phyloP scores from a whole-genome alignment of 1,284 basidiomycete genomes.

The Apiotrichum laibachii region DNA sequence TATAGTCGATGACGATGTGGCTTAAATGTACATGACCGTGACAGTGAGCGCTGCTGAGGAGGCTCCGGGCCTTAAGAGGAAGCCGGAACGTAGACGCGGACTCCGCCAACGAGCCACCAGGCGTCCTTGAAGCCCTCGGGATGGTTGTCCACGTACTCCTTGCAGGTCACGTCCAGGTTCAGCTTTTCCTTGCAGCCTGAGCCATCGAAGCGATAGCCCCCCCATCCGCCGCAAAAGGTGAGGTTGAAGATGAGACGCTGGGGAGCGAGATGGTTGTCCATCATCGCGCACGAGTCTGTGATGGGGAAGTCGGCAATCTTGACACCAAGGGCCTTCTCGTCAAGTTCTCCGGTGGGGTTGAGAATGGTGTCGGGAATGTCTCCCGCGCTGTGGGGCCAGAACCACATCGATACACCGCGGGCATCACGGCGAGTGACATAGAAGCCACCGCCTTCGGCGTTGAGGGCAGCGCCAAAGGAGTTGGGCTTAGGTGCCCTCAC shows the following conservation, averaged over 20 bases:
- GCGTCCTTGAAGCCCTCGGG: constrained; percentile 59
- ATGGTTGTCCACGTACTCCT: constrained; percentile 46
- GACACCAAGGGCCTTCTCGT: constrained; percentile 11
- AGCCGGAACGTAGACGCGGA: constrained; percentile 57
- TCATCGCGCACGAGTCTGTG: constrained; percentile 11
- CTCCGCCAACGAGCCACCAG: constrained; percentile 63
- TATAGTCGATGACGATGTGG: no score
- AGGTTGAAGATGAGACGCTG: constrained; percentile 41
- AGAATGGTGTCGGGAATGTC: constrained; percentile 4
- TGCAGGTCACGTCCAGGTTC: not conserved
- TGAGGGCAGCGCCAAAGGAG: constrained; percentile 33
- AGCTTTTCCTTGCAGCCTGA: constrained; percentile 1
- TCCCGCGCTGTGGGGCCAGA: constrained; percentile 8
- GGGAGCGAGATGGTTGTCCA: constrained; percentile 3
- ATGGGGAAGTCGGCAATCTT: constrained; percentile 16
- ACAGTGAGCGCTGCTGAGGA: no score
- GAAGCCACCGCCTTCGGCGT: constrained; percentile 66
- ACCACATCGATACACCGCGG: constrained; percentile 12
- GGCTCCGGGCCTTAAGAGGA: no score
- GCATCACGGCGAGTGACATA: constrained; percentile 60
- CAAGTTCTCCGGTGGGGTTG: constrained; percentile 2
- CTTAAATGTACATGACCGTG: no score
- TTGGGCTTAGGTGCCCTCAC: not conserved
- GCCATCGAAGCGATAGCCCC: constrained; percentile 2
- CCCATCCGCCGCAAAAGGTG: constrained; percentile 49